Conservation (phyloP, 805 yeast genomes). For the Candida sakaeoensis region DNA sequence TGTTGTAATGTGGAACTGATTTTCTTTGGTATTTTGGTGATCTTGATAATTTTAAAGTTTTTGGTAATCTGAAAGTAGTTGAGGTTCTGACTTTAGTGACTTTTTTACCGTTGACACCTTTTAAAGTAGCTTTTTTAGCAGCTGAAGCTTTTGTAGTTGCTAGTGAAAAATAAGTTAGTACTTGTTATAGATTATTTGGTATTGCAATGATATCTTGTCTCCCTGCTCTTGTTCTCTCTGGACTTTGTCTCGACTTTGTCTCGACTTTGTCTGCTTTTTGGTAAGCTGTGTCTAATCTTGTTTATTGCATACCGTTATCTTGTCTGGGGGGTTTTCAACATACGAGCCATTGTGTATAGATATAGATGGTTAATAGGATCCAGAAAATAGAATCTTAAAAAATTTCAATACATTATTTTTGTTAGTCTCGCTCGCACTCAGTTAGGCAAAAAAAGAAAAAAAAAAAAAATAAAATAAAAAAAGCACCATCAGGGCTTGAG, state of each 20-base stretch:
- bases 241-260: too few species aligned
- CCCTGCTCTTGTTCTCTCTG: too few species aligned
- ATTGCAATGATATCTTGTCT: neutral
- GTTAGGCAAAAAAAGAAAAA: neutral
- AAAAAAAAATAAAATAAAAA: neutral
- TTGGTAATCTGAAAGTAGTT: slow-evolving; percentile 95
- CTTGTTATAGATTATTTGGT: neutral
- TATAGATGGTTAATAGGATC: slow-evolving; percentile 4
- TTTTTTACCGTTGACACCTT: slow-evolving; percentile 93
- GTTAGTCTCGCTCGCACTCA: slow-evolving; percentile 5
- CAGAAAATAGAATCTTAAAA: slow-evolving; percentile 7
- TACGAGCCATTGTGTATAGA: slow-evolving; percentile 12
- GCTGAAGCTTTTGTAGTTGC: slow-evolving; percentile 80
- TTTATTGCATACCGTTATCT: neutral
- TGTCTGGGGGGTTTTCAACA: slow-evolving; percentile 5
- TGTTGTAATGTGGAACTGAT: slow-evolving; percentile 95
- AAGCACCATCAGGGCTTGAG: neutral
- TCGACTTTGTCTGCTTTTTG: too few species aligned
- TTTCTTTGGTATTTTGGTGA: slow-evolving; percentile 92
- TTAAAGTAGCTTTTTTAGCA: slow-evolving; percentile 98
- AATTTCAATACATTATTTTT: slow-evolving; percentile 9
- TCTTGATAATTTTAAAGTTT: slow-evolving; percentile 92
- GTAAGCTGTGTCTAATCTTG: too few species aligned
- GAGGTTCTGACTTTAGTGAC: slow-evolving; percentile 89
- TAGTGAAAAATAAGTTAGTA: slow-evolving; percentile 23